Percentiles rank a stretch among this genome's conserved stretches.
Evolutionary conservation across 306 rosid species (phyloP).

Genomic region (Medicago ruthenica): DNA sequence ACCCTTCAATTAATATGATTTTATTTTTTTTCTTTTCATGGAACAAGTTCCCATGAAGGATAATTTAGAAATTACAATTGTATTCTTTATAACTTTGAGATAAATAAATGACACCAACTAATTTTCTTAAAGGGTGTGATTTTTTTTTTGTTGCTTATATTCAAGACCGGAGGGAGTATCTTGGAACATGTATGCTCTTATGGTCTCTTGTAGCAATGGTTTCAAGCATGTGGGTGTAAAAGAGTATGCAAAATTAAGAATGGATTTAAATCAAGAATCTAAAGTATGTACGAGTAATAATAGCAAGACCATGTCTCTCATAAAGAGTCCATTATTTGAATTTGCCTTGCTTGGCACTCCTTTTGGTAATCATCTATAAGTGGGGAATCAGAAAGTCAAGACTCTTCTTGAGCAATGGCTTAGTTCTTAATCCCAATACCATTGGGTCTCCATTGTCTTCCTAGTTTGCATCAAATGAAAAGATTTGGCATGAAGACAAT

Average conservation of each 20-base stretch:
- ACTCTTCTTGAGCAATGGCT: neutral
- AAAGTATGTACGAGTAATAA: neutral
- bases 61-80: no score
- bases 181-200: constrained; percentile 24
- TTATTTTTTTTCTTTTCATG: no score
- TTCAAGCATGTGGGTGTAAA: constrained; percentile 17
- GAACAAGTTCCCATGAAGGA: no score
- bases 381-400: neutral
- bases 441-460: neutral
- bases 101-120: no score
- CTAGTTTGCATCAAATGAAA: constrained; percentile 7
- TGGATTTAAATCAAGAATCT: constrained; percentile 24
- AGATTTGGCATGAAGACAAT: neutral
- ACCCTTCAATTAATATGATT: no score
- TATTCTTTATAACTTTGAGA: no score
- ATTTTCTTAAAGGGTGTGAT: no score
- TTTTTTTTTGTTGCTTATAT: no score
- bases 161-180: no score
- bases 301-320: constrained; percentile 10
- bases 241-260: neutral
- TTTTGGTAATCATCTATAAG: neutral
- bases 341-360: constrained; percentile 15
- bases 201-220: neutral
- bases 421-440: neutral
- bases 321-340: neutral